phyloP scores from a whole-genome alignment of 1,139 yeast species.

The Meyerozyma guilliermondii region DNA sequence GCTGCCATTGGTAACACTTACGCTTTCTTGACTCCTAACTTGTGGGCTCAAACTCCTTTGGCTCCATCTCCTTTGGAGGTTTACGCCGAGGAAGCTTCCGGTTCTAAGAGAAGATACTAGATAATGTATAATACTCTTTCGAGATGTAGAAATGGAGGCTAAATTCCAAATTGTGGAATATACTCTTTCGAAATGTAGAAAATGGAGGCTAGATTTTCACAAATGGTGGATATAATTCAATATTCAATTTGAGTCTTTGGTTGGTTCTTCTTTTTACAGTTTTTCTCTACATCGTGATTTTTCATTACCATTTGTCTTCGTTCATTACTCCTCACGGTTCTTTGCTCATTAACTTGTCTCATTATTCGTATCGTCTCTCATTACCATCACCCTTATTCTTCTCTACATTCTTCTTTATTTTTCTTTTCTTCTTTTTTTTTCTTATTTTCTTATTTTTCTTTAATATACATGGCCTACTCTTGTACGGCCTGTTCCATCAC shows the following conservation, averaged over 20 bases:
- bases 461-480: slow-evolving; percentile 14
- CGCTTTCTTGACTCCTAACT: slow-evolving; percentile 99
- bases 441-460: slow-evolving; percentile 15
- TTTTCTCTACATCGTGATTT: too few relatives aligned
- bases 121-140: slow-evolving; percentile 5
- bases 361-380: neutral
- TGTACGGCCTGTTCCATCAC: slow-evolving; percentile 67
- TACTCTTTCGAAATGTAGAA: too few relatives aligned
- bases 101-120: slow-evolving; percentile 70
- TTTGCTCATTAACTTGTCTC: neutral
- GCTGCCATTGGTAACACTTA: slow-evolving; percentile 99
- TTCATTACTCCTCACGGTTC: too few relatives aligned
- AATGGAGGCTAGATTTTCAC: too few relatives aligned
- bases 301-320: too few relatives aligned
- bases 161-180: too few relatives aligned
- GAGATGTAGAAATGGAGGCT: too few relatives aligned
- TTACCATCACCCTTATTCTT: slow-evolving; percentile 1
- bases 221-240: too few relatives aligned
- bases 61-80: slow-evolving; percentile 92
- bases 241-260: too few relatives aligned
- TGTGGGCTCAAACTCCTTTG: slow-evolving; percentile 87
- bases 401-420: slow-evolving; percentile 8
- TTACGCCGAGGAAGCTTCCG: slow-evolving; percentile 80
- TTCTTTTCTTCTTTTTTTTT: slow-evolving; percentile 14
- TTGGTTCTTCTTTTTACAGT: too few relatives aligned